Evolutionary conservation across 2,329 filamentous ascomycete genomes (phyloP), one percentile per base, ranked within the genome.

Genomic region (Microthyrium microscopicum): DNA sequence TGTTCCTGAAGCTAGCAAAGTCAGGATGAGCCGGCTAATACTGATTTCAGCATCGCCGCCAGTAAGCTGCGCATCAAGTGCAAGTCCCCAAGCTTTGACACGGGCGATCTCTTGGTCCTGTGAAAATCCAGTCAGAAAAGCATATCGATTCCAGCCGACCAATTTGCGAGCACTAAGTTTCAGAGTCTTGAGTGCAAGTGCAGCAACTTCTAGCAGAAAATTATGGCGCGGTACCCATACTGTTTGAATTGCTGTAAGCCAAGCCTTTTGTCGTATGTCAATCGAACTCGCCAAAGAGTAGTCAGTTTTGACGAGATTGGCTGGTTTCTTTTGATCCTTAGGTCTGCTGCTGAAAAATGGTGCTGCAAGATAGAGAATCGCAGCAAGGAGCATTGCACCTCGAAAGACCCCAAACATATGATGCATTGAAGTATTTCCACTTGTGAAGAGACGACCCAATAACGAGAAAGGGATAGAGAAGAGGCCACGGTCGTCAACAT

Each of bases 1-100:
- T 1, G 85, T 93, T 17, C 77, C 77, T 2, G 85, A 91, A 6
- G 85, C 84, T 46, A 94, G 75, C 18, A 94, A 65, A 1, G 85
- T 93, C 31, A 94, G 62, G 0, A 87, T 70, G 20, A 94, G 64
- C 31, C 87, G 74, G 52, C 81, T 84, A 54, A 79, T 84, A 61
- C 78, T 92, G 44, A 94, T 79, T 51, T 92, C 81, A 6, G 77
- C 70, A 53, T 94, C 87, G 11, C 87, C 85, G 26, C 87, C 87
- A 7, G 82, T 82, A 15, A 95, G 66, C 52, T 94, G 87, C 18
- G 87, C 84, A 53, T 95, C 87, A 35, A 94, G 68, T 11, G 85
- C 85, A 46, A 93, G 93, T 21, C 77, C 70, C 87, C 87, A 95
- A 0, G 84, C 82, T 57, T 92, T 89, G 46, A 92, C 69, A 19